Percentiles rank a stretch among this genome's conserved stretches.
These are phyloP conservation scores for Phytophthora tubulina DNA, from an alignment of 352 stramenopile species.

Conservation along the genomic window DNA sequence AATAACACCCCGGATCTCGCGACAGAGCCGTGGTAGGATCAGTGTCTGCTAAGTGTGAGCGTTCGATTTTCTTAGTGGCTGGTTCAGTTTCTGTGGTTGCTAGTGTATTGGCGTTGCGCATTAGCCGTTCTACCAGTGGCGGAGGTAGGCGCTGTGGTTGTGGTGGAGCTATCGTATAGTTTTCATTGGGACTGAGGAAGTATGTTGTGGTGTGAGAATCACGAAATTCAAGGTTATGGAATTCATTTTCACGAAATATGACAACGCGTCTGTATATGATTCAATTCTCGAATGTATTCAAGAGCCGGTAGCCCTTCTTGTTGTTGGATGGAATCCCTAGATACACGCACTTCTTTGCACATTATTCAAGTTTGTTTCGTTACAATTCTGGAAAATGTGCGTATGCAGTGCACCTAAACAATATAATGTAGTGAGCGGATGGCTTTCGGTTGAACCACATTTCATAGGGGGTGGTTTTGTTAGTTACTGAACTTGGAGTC, in stretches of 20 bases:
- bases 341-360: constrained; percentile 15
- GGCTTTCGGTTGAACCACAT: constrained; percentile 3
- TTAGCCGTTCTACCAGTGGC: not conserved
- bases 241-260: constrained; percentile 1
- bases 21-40: too few relatives aligned
- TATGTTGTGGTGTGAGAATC: not conserved
- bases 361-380: constrained; percentile 1
- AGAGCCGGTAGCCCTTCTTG: constrained; percentile 1
- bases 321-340: not conserved
- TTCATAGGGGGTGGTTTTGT: constrained; percentile 2
- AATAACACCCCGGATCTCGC: too few relatives aligned
- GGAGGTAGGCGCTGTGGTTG: too few relatives aligned
- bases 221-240: not conserved
- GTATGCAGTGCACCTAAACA: constrained; percentile 9
- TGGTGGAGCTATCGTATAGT: not conserved
- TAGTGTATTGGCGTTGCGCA: constrained; percentile 3
- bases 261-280: constrained; percentile 17
- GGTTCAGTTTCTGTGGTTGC: not conserved
- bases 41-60: too few relatives aligned
- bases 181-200: not conserved
- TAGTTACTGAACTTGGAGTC: not conserved
- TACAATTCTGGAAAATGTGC: not conserved
- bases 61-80: too few relatives aligned
- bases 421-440: constrained; percentile 4
- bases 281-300: constrained; percentile 3